Evolutionary conservation across 352 stramenopile species (phyloP).

Genomic region (Phytophthora idaei): DNA sequence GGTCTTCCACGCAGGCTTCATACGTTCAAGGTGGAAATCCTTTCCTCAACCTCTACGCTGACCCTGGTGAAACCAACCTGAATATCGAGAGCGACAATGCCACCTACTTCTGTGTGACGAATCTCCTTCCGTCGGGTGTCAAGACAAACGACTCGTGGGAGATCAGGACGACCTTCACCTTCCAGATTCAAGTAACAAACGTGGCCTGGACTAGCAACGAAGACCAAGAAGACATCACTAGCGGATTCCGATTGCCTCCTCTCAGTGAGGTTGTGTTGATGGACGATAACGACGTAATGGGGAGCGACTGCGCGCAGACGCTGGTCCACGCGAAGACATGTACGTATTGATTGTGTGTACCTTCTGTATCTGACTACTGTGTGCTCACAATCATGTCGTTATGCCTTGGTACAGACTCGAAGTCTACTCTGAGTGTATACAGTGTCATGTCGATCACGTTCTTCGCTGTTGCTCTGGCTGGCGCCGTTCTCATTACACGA

Average conservation of each 20-base stretch:
- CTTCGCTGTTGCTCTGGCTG: constrained; percentile 75
- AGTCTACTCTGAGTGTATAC: constrained; percentile 82
- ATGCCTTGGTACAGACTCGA: constrained; percentile 43
- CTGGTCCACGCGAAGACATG: constrained; percentile 66
- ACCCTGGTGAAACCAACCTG: constrained; percentile 58
- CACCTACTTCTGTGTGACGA: constrained; percentile 80
- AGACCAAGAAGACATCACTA: constrained; percentile 23
- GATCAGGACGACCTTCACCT: constrained; percentile 69
- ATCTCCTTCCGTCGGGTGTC: constrained; percentile 67
- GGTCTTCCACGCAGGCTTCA: constrained; percentile 37
- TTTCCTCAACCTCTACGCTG: constrained; percentile 71
- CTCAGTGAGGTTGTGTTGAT: constrained; percentile 71
- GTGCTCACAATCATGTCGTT: constrained; percentile 12
- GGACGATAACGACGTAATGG: constrained; percentile 54
- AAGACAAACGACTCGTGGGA: constrained; percentile 70
- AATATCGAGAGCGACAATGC: constrained; percentile 56
- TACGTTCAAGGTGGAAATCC: constrained; percentile 83
- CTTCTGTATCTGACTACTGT: background rate
- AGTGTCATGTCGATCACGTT: constrained; percentile 89
- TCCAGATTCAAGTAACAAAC: constrained; percentile 73
- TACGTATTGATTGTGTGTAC: constrained; percentile 38
- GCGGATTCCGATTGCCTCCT: constrained; percentile 43
- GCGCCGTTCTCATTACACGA: constrained; percentile 76
- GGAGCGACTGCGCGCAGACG: constrained; percentile 72
- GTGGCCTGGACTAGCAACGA: constrained; percentile 49